phyloP scores from a whole-genome alignment of 495 filamentous ascomycete genomes.

The Margaritispora aquatica region DNA sequence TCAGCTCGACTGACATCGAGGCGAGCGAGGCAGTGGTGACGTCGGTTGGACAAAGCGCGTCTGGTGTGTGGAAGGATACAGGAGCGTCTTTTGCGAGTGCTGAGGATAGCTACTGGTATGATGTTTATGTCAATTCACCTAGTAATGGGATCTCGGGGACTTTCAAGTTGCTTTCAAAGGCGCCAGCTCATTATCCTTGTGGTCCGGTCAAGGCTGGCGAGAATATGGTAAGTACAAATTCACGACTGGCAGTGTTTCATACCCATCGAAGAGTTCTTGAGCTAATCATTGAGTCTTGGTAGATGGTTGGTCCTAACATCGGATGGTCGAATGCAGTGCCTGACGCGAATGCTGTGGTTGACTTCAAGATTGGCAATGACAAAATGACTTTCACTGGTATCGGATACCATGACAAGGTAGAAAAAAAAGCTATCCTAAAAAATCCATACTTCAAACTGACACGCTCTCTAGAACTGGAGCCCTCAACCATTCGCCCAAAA shows the following conservation, averaged over 20 bases:
- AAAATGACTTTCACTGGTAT: conserved; percentile 29
- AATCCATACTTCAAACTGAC: neutral
- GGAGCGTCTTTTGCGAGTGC: neutral
- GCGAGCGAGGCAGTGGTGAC: neutral
- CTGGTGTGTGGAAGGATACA: neutral
- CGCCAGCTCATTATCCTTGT: conserved; percentile 14
- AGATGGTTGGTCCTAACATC: conserved; percentile 24
- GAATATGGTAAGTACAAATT: conserved; percentile 10
- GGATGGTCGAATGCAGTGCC: conserved; percentile 35
- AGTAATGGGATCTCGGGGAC: conserved; percentile 7
- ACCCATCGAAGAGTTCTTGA: neutral
- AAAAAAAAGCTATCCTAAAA: neutral
- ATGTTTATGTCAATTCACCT: conserved; percentile 1
- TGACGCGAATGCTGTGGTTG: conserved; percentile 27
- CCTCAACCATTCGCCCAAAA: conserved; percentile 16
- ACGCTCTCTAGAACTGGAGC: conserved; percentile 13
- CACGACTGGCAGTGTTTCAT: neutral
- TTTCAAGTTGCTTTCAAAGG: conserved; percentile 3
- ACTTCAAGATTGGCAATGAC: conserved; percentile 26
- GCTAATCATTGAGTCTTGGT: neutral
- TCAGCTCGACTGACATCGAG: neutral
- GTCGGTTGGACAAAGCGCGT: conserved; percentile 1
- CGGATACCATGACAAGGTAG: conserved; percentile 38
- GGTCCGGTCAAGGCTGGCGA: conserved; percentile 24
- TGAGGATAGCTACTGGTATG: conserved; percentile 1